Conservation (phyloP, 1,284 basidiomycete genomes). For the Trichosporon sp. region DNA sequence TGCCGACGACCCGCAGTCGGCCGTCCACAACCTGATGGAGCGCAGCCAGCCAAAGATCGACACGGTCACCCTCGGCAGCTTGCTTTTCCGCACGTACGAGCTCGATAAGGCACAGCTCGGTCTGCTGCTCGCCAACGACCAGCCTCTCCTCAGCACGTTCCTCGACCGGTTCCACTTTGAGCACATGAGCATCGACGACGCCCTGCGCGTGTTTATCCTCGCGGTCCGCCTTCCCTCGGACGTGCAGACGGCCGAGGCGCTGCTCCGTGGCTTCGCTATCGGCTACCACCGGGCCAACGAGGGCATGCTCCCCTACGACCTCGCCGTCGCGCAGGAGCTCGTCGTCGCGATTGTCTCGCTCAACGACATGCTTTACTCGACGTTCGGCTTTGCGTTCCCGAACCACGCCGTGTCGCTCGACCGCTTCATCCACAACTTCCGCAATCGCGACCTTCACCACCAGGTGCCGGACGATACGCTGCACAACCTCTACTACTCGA, state of each 20-base stretch:
- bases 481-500: constrained; percentile 73
- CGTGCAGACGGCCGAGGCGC: constrained; percentile 62
- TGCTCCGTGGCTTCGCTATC: constrained; percentile 71
- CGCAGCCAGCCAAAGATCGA: constrained; percentile 62
- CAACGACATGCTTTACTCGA: constrained; percentile 54
- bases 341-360: constrained; percentile 79
- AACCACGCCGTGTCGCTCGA: constrained; percentile 66
- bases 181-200: constrained; percentile 81
- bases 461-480: constrained; percentile 73
- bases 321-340: constrained; percentile 73
- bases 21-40: constrained; percentile 67
- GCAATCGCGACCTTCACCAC: constrained; percentile 68
- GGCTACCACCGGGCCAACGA: constrained; percentile 91
- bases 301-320: constrained; percentile 72
- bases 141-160: constrained; percentile 75
- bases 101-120: constrained; percentile 82
- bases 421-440: constrained; percentile 78
- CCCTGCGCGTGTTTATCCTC: constrained; percentile 82
- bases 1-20: constrained; percentile 69
- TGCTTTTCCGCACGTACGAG: constrained; percentile 82
- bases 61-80: constrained; percentile 68
- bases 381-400: constrained; percentile 64
- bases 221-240: constrained; percentile 72
- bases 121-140: constrained; percentile 75
- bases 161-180: constrained; percentile 82